These are phyloP conservation scores for Sphaerostilbella broomeana DNA, from an alignment of 2,329 filamentous ascomycete genomes.

Conservation along the genomic window DNA sequence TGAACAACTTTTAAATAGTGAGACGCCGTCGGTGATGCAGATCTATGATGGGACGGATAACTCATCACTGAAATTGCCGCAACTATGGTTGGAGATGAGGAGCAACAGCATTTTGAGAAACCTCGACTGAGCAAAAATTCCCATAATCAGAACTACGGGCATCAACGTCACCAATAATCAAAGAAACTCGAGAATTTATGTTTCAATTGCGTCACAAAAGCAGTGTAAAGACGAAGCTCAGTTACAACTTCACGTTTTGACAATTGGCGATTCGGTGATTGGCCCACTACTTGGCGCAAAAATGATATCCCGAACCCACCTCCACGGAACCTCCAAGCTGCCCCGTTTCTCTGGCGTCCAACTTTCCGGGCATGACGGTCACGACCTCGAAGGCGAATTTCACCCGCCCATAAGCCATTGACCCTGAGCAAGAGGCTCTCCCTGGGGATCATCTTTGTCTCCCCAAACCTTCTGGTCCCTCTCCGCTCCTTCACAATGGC, in stretches of 20 bases:
- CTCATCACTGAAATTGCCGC: too few species aligned
- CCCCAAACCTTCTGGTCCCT: constrained; percentile 24
- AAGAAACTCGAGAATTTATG: too few species aligned
- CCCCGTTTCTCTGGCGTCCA: constrained; percentile 24
- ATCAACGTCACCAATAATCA: too few species aligned
- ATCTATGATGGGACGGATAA: too few species aligned
- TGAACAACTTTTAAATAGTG: too few species aligned
- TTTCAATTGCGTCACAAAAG: too few species aligned
- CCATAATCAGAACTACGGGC: too few species aligned
- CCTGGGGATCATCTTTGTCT: constrained; percentile 25
- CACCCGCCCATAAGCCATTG: constrained; percentile 26
- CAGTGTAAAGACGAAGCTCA: too few species aligned
- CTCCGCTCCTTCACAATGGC: constrained; percentile 51
- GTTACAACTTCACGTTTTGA: constrained; percentile 1
- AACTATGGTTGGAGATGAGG: too few species aligned
- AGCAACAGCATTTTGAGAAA: too few species aligned
- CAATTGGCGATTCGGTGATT: constrained; percentile 26
- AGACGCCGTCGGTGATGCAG: too few species aligned
- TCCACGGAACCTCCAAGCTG: constrained; percentile 23
- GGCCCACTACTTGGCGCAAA: constrained; percentile 22
- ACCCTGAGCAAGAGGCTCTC: constrained; percentile 30
- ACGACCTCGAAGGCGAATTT: constrained; percentile 26
- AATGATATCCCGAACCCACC: constrained; percentile 29
- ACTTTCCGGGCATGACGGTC: constrained; percentile 25
- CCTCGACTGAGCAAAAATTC: too few species aligned